Percentiles rank a stretch among this genome's conserved stretches.
phyloP scores from a whole-genome alignment of 2,329 filamentous ascomycete species.

The Pseudogymnoascus sp. region DNA sequence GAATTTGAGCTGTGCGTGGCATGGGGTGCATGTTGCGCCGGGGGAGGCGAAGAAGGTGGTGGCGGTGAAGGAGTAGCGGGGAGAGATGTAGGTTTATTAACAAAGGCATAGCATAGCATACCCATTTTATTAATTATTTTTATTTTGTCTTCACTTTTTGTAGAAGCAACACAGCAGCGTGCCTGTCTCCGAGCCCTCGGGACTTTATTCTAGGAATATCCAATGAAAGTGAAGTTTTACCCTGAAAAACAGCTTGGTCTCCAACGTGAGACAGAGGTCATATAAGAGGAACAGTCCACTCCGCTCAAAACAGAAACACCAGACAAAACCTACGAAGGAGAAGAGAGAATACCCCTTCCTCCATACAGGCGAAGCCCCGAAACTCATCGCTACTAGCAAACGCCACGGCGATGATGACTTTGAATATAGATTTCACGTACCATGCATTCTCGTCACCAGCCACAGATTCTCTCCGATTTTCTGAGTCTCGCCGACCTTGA shows the following conservation, averaged over 20 bases:
- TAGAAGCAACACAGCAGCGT: no score
- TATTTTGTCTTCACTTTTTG: constrained; percentile 10
- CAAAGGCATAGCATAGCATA: neutral
- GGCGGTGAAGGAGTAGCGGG: constrained; percentile 11
- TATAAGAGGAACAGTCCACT: neutral
- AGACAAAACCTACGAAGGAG: no score
- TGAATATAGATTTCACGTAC: neutral
- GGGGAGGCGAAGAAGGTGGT: constrained; percentile 8
- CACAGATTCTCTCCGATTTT: neutral
- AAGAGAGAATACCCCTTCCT: no score
- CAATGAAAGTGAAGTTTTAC: no score
- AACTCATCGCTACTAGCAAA: no score
- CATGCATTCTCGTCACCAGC: neutral
- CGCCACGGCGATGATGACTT: no score
- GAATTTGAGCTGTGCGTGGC: constrained; percentile 60
- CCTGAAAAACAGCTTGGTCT: neutral
- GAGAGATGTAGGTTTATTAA: neutral
- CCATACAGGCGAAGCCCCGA: no score
- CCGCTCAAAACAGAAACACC: no score
- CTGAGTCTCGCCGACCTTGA: neutral
- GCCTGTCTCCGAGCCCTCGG: no score
- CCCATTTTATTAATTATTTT: neutral
- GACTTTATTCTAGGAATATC: no score
- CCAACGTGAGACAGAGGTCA: neutral
- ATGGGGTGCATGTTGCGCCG: constrained; percentile 37